Evolutionary conservation across 805 yeast genomes (phyloP).

Genomic region (Zygotorulaspora florentina): DNA sequence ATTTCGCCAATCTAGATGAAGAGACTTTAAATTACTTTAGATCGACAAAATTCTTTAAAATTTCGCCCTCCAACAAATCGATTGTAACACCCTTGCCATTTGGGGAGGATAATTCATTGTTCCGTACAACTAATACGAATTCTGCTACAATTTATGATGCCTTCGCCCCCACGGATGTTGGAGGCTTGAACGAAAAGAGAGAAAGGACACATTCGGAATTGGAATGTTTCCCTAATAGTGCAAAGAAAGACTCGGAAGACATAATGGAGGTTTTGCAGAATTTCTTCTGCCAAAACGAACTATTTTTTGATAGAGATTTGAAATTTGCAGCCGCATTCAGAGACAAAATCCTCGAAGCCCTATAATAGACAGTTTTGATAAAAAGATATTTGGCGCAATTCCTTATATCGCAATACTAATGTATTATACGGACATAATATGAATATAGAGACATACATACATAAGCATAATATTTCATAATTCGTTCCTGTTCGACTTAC

Average conservation of each 20-base stretch:
- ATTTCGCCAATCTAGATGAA: not conserved
- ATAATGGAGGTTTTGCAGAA: conserved; percentile 2
- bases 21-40: not conserved
- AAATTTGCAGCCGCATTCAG: conserved; percentile 7
- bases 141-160: not conserved
- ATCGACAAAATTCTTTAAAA: not conserved
- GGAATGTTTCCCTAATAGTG: not conserved
- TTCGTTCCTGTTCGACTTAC: too few relatives aligned
- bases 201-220: not conserved
- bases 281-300: conserved; percentile 7
- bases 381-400: too few relatives aligned
- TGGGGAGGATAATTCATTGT: conserved; percentile 5
- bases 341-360: not conserved
- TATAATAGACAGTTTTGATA: not conserved
- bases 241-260: not conserved
- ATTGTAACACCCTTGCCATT: not conserved
- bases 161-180: not conserved
- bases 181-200: not conserved
- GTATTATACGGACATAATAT: too few relatives aligned
- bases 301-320: conserved; percentile 17
- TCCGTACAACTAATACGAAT: not conserved
- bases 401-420: too few relatives aligned
- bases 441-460: too few relatives aligned
- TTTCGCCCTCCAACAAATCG: too few relatives aligned
- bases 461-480: too few relatives aligned